These are phyloP conservation scores for Peronospora belbahrii DNA, from an alignment of 352 stramenopile species.

Conservation along the genomic window DNA sequence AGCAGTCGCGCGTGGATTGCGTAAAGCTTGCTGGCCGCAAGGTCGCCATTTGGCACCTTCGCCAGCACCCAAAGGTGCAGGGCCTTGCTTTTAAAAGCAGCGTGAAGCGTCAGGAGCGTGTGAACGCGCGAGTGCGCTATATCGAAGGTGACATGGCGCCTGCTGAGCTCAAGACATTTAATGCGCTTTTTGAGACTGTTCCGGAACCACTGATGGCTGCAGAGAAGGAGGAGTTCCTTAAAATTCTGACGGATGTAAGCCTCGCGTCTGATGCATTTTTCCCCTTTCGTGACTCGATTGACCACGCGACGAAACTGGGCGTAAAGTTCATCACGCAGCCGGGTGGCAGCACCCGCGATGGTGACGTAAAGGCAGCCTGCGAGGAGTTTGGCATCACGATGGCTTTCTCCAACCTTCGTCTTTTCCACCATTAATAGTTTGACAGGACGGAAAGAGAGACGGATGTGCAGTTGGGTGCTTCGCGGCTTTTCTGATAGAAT, in stretches of 20 bases:
- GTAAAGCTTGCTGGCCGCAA: constrained; percentile 99
- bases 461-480: constrained; percentile 7
- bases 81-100: constrained; percentile 94
- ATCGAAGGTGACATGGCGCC: constrained; percentile 98
- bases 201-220: constrained; percentile 90
- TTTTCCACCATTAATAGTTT: constrained; percentile 98
- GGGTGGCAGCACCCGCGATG: constrained; percentile 73
- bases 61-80: constrained; percentile 95
- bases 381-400: constrained; percentile 99
- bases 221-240: constrained; percentile 95
- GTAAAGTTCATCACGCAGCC: constrained; percentile 98
- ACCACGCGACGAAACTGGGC: constrained; percentile 92
- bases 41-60: constrained; percentile 96
- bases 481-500: constrained; percentile 2
- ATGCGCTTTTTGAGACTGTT: constrained; percentile 91
- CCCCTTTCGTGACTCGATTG: constrained; percentile 98
- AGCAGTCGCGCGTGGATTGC: constrained; percentile 99
- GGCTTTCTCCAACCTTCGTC: constrained; percentile 95
- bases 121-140: constrained; percentile 99
- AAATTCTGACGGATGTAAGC: constrained; percentile 82
- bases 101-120: constrained; percentile 97
- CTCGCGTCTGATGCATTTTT: constrained; percentile 99
- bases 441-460: constrained; percentile 10
- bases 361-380: constrained; percentile 91
- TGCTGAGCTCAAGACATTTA: constrained; percentile 92